Base-by-base conservation (phyloP, 164 flowering plant species). In the Echeveria elegans region DNA sequence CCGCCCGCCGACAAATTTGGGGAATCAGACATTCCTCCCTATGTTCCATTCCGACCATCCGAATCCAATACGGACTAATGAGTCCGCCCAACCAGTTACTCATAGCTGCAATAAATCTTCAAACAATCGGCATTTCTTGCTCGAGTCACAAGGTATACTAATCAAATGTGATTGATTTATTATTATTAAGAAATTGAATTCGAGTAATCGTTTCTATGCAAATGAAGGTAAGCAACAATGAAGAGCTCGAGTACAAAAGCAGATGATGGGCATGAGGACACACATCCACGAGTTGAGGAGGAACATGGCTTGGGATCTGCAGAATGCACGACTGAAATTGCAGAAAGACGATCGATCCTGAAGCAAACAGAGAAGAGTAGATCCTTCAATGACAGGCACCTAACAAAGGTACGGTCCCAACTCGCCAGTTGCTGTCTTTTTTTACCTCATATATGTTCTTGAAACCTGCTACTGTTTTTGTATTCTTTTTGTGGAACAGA, bases 331-430 rank as follows among this genome's bases (percentile, higher is more conserved):
- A 6, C 59, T 53, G 18, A 56, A 4, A 29, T 12, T 15, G 61
- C 15, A 5, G 6, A 15, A 56, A 19, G 32, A 24, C 23, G 59
- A 24, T 26, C 59, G 24, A 2, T 6, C 15, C 12, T 9, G n/a
- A 56, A 56, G 32, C 61, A 56, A 16, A 26, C 61, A 2, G 61
- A 26, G 32, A 56, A 28, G 32, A 56, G 61, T 15, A 56, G 4
- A 28, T 56, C 61, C 31, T 56, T 56, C 32, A 56, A 56, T 6
- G 61, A 56, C 61, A 56, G 61, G 61, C 32, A 56, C 61, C 16
- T 28, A 28, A 19, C 31, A 28, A 53, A 53, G 59, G 59, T 53
- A 53, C 23, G 59, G 59, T 53, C 59, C 8, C 15, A 19, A 10
- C 14, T 53, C 10, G 30, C 24, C 29, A 10, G 47, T 8, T 36